Conservation (phyloP, 345 rosid species). For the Eutrema yunnanense region DNA sequence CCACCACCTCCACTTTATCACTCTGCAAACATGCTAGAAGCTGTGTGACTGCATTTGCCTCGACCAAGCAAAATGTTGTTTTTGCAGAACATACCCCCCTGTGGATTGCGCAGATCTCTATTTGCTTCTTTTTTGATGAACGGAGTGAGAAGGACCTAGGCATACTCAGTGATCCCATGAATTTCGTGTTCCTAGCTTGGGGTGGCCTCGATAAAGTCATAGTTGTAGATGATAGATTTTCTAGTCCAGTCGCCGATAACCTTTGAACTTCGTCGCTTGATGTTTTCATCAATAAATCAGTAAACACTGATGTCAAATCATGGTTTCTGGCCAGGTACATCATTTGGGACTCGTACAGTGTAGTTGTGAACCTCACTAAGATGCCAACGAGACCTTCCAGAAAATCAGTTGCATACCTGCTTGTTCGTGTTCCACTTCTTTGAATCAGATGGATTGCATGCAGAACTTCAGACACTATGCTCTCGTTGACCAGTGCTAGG, state of each 20-base stretch:
- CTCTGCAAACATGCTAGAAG: slow-evolving; percentile 68
- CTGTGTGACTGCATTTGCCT: slow-evolving; percentile 74
- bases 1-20: slow-evolving; percentile 69
- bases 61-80: slow-evolving; percentile 75
- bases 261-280: slow-evolving; percentile 79
- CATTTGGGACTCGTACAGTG: slow-evolving; percentile 65
- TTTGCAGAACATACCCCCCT: slow-evolving; percentile 77
- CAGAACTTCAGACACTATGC: slow-evolving; percentile 50
- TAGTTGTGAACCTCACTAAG: slow-evolving; percentile 83
- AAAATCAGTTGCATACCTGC: slow-evolving; percentile 58
- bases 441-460: slow-evolving; percentile 48
- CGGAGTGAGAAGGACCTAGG: slow-evolving; percentile 42
- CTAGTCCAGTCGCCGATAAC: slow-evolving; percentile 73
- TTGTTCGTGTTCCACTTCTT: slow-evolving; percentile 50
- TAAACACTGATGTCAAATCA: slow-evolving; percentile 63
- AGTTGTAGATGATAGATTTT: slow-evolving; percentile 71
- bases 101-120: slow-evolving; percentile 58
- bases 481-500: slow-evolving; percentile 49
- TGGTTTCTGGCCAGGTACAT: slow-evolving; percentile 55
- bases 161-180: slow-evolving; percentile 37
- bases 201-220: slow-evolving; percentile 51
- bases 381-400: slow-evolving; percentile 79
- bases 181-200: slow-evolving; percentile 36
- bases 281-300: slow-evolving; percentile 67
- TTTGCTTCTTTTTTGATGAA: slow-evolving; percentile 41